Evolutionary conservation across 352 stramenopile genomes (phyloP), one percentile per base, ranked within the genome.

Genomic region (Phytopythium vexans): DNA sequence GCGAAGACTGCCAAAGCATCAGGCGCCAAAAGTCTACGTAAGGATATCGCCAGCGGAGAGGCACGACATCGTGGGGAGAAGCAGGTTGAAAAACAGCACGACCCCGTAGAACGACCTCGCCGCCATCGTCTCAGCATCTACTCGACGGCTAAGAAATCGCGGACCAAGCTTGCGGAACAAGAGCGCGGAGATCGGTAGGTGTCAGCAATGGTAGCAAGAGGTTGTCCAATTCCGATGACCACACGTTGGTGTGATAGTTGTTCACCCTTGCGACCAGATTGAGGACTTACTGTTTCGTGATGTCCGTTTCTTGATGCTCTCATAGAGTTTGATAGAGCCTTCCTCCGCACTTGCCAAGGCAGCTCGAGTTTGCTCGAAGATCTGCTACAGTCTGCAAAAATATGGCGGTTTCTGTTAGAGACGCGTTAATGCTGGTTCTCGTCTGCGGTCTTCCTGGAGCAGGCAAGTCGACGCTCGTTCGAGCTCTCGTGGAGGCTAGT

Each of bases 381-480:
- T 27, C 21, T 27, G 21, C 21, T 27, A 27, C 21, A 27, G 1
- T 2, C 21, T 27, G 21, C 21, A 27, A 27, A 27, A 27, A 27
- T 27, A 27, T 27, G 21, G 21, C 21, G 21, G 21, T 27, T 27
- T 27, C 21, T 27, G 21, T 27, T 27, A 2, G 21, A 27, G 39
- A 40, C 55, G 41, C 46, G 41, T 14, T 54, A 6, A 51, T 71
- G 58, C 57, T 91, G 43, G 54, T 89, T 43, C 54, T 88, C 11
- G 52, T 89, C 7, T 88, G 76, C 50, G 82, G 82, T 2, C 65
- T 92, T 32, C 82, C 82, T 10, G 82, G 72, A 12, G 77, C 82
- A 15, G 77, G 82, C 11, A 92, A 92, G 65, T 86, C 78, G 46
- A 86, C 70, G 39, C 64, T 92, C 7, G 72, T 49, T n/a, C 67